Evolutionary conservation across 1,139 yeast genomes (phyloP).

Genomic region (Sporopachydermia cereana): DNA sequence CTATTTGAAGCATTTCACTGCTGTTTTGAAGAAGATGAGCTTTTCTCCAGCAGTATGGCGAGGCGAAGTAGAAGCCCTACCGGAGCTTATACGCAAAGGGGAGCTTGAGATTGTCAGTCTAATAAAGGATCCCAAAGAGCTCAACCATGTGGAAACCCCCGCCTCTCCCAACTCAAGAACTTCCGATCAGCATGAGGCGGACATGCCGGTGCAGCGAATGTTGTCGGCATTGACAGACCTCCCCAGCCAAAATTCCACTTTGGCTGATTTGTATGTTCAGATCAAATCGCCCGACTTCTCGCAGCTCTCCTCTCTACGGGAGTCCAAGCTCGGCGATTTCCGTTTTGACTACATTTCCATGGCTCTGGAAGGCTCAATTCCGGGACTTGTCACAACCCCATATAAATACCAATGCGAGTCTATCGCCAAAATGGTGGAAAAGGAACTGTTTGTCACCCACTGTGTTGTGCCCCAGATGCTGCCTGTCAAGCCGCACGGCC

Average conservation of each 20-base stretch:
- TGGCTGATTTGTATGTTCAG: conserved; percentile 28
- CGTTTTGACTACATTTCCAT: conserved; percentile 12
- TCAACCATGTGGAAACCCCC: too few relatives aligned
- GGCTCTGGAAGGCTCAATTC: conserved; percentile 23
- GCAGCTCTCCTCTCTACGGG: conserved; percentile 10
- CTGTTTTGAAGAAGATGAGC: conserved; percentile 29
- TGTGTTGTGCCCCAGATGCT: conserved; percentile 36
- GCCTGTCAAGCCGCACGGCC: conserved; percentile 17
- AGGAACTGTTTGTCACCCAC: conserved; percentile 30
- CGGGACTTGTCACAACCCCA: conserved; percentile 39
- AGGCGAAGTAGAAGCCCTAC: conserved; percentile 8
- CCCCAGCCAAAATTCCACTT: conserved; percentile 8
- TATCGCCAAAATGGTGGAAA: conserved; percentile 43
- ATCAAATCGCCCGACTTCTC: conserved; percentile 29
- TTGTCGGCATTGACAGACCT: conserved; percentile 4
- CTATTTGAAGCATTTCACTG: conserved; percentile 24
- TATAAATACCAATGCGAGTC: conserved; percentile 51
- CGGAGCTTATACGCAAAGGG: conserved; percentile 9
- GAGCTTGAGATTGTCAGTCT: conserved; percentile 12
- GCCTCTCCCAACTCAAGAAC: neutral
- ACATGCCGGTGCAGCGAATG: neutral
- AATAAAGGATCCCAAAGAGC: too few relatives aligned
- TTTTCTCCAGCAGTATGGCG: conserved; percentile 24
- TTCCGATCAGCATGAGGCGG: conserved; percentile 10
- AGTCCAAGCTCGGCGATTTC: conserved; percentile 17